Evolutionary conservation across 2,329 filamentous ascomycete genomes (phyloP), one percentile per base, ranked within the genome.

Genomic region (Cladosporium velox): DNA sequence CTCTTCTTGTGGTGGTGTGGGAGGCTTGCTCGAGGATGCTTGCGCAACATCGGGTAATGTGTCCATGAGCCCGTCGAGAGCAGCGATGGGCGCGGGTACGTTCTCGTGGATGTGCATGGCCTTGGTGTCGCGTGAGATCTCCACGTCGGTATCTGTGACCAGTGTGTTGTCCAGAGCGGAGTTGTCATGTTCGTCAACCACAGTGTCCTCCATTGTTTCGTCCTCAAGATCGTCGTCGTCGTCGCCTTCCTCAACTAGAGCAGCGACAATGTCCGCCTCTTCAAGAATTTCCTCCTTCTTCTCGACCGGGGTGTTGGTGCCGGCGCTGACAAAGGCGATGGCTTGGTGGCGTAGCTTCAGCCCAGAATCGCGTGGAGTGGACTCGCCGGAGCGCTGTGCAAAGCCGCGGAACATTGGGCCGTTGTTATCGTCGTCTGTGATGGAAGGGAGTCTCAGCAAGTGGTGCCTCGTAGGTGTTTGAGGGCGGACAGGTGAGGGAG

Each of bases 241-340:
- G 18, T 70, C 66, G 21, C 68, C 70, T 3, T 69, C 68, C 15
- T 70, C 70, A 1, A 68, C 69, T 4, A 67, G 15, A 41, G 59
- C 54, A 61, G 66, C 64, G 35, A 54, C 64, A 4, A 62, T 41
- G n/a, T 72, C 69, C 15, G 67, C 68, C 35, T 68, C 67, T 24
- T 70, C 69, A 21, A 67, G 68, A 3, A 67, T 67, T 4, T 70
- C 66, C 15, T 70, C 68, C 6, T 67, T 68, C 24, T 70, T 65
- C 55, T 74, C 71, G 2, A 66, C 61, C 3, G 80, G 76, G 41
- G 81, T 75, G 63, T 83, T 75, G 49, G 76, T 77, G 26, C 86
- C 86, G 38, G 86, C 87, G 73, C 86, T 88, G 67, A 90, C 83
- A 72, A 91, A 91, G 1, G 77, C 75, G 60, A 90, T 82, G 28